Evolutionary conservation across 2,329 filamentous ascomycete genomes (phyloP).

Genomic region (Plenodomus biglobosus): DNA sequence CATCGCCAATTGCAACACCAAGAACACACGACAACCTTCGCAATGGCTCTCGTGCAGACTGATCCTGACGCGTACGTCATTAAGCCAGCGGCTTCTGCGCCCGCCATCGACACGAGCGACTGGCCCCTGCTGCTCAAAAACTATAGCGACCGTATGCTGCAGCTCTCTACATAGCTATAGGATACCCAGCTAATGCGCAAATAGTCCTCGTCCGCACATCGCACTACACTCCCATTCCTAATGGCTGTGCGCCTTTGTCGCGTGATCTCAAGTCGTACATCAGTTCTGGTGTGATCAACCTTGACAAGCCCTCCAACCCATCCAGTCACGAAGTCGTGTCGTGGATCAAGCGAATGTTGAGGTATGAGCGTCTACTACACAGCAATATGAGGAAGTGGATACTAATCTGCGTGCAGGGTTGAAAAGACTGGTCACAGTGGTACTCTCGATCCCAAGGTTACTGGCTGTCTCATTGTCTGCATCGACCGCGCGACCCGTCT

Average conservation of each 20-base stretch:
- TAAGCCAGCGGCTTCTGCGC: conserved; percentile 83
- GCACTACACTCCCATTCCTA: conserved; percentile 95
- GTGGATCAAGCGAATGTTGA: conserved; percentile 97
- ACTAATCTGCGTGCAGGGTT: conserved; percentile 55
- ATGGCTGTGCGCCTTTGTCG: conserved; percentile 86
- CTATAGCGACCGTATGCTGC: conserved; percentile 81
- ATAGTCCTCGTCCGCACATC: conserved; percentile 87
- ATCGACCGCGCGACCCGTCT: conserved; percentile 96
- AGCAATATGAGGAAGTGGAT: not conserved
- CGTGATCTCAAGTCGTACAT: conserved; percentile 97
- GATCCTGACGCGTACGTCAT: conserved; percentile 74
- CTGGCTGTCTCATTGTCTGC: conserved; percentile 90
- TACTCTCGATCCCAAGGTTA: conserved; percentile 97
- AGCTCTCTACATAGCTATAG: conserved; percentile 26
- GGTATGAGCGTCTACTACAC: conserved; percentile 53
- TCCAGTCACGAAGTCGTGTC: conserved; percentile 98
- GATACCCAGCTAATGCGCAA: conserved; percentile 25
- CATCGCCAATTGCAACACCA: conserved; percentile 33
- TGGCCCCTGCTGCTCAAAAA: conserved; percentile 96
- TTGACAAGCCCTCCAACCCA: conserved; percentile 96
- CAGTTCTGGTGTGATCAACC: conserved; percentile 96
- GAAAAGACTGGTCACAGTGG: conserved; percentile 99
- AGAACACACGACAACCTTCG: conserved; percentile 18
- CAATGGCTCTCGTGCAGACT: conserved; percentile 42
- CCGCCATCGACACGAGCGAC: conserved; percentile 78